Conservation (phyloP, 306 rosid species). For the Urtica urens region DNA sequence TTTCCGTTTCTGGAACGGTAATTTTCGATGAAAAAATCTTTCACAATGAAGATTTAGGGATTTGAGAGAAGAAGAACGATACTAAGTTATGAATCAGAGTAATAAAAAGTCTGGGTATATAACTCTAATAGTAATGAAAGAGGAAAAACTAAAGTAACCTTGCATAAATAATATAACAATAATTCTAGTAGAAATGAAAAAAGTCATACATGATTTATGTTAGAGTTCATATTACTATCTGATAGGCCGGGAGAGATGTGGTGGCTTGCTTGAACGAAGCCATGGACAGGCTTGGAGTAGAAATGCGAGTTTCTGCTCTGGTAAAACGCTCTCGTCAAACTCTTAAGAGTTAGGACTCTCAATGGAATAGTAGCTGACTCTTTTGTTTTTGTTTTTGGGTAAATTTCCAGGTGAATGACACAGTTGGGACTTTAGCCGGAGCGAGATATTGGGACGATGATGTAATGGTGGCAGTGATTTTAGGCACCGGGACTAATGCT, state of each 20-base stretch:
- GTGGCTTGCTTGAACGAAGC: constrained; percentile 89
- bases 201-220: too few relatives aligned
- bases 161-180: too few relatives aligned
- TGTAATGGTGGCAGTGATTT: constrained; percentile 77
- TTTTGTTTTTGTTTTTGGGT: background rate
- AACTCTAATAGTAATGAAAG: too few relatives aligned
- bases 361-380: background rate
- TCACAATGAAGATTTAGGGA: too few relatives aligned
- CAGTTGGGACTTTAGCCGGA: constrained; percentile 89
- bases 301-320: constrained; percentile 87
- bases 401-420: constrained; percentile 63
- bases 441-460: constrained; percentile 82
- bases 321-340: constrained; percentile 29
- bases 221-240: too few relatives aligned
- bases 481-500: constrained; percentile 97
- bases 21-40: too few relatives aligned
- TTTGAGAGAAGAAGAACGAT: too few relatives aligned
- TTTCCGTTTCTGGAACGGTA: constrained; percentile 87
- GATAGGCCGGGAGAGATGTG: constrained; percentile 85
- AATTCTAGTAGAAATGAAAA: too few relatives aligned
- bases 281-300: constrained; percentile 65
- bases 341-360: background rate
- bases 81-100: too few relatives aligned
- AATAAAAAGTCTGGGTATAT: too few relatives aligned
- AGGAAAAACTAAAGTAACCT: too few relatives aligned